Conservation (phyloP, 2,329 filamentous ascomycete species). For the Apiospora kogelbergensis region DNA sequence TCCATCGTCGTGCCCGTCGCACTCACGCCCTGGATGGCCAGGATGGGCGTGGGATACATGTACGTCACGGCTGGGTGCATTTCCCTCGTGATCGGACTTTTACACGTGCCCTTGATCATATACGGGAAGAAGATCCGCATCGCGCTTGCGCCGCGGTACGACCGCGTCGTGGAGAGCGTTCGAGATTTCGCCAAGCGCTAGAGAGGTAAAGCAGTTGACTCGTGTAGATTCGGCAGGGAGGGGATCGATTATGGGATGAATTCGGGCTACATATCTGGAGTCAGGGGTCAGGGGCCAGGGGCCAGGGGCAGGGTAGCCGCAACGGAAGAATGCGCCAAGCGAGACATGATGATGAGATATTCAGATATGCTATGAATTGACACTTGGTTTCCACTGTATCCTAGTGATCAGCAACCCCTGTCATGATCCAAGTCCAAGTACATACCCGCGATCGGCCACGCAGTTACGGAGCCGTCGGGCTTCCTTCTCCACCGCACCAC, state of each 20-base stretch:
- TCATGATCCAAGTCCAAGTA: too few species aligned
- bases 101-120: conserved; percentile 12
- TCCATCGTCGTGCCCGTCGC: conserved; percentile 33
- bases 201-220: too few species aligned
- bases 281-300: background rate
- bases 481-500: background rate
- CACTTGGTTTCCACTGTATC: too few species aligned
- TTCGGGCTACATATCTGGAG: background rate
- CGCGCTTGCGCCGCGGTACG: background rate
- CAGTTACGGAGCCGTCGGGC: too few species aligned
- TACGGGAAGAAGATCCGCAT: conserved; percentile 15
- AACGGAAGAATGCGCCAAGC: background rate
- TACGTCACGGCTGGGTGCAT: conserved; percentile 11
- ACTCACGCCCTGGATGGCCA: conserved; percentile 28
- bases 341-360: background rate
- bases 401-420: too few species aligned
- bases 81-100: background rate
- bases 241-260: background rate
- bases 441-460: too few species aligned
- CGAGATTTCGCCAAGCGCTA: background rate
- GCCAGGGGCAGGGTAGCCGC: background rate
- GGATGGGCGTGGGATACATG: conserved; percentile 15
- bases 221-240: background rate
- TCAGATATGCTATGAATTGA: too few species aligned
- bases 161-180: conserved; percentile 9